Percentiles rank a stretch among this genome's conserved stretches.
Evolutionary conservation across 352 stramenopile species (phyloP).

Genomic region (Globisporangium canariense): DNA sequence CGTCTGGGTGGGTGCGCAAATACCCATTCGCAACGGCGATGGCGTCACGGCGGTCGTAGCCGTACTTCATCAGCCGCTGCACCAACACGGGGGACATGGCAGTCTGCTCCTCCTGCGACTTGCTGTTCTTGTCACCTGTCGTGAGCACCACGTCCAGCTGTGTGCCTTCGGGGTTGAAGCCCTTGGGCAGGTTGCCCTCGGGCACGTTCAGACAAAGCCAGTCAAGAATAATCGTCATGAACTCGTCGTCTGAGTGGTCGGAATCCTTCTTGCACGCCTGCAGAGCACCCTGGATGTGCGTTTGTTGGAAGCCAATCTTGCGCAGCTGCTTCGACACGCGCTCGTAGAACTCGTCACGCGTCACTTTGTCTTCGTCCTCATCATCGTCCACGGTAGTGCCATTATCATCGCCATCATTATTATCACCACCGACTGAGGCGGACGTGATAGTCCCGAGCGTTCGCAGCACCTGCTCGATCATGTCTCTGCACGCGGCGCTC

Average conservation of each 20-base stretch:
- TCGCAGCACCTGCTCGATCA: slow-evolving; percentile 85
- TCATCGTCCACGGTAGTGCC: slow-evolving; percentile 12
- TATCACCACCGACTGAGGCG: slow-evolving; percentile 16
- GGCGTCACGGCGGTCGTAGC: slow-evolving; percentile 62
- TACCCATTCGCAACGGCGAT: slow-evolving; percentile 44
- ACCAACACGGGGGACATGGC: slow-evolving; percentile 43
- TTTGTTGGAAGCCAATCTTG: slow-evolving; percentile 49
- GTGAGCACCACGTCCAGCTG: slow-evolving; percentile 83
- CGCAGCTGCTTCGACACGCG: slow-evolving; percentile 32
- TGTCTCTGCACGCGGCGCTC: slow-evolving; percentile 75
- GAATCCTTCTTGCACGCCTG: slow-evolving; percentile 16
- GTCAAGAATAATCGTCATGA: slow-evolving; percentile 50
- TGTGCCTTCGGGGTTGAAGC: slow-evolving; percentile 87
- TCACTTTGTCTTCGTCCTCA: slow-evolving; percentile 5
- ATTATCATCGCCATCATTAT: slow-evolving; percentile 1
- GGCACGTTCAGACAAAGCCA: slow-evolving; percentile 82
- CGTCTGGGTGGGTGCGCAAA: slow-evolving; percentile 19
- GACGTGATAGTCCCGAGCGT: slow-evolving; percentile 31
- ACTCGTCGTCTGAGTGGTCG: slow-evolving; percentile 33
- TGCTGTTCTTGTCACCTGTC: not conserved
- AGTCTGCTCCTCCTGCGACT: slow-evolving; percentile 11
- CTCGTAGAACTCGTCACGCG: slow-evolving; percentile 23
- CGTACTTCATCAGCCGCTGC: slow-evolving; percentile 74
- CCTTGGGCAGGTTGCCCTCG: slow-evolving; percentile 71
- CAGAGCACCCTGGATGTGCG: slow-evolving; percentile 53